phyloP scores from a whole-genome alignment of 257 asterid genomes.

The Solanum bulbocastanum region DNA sequence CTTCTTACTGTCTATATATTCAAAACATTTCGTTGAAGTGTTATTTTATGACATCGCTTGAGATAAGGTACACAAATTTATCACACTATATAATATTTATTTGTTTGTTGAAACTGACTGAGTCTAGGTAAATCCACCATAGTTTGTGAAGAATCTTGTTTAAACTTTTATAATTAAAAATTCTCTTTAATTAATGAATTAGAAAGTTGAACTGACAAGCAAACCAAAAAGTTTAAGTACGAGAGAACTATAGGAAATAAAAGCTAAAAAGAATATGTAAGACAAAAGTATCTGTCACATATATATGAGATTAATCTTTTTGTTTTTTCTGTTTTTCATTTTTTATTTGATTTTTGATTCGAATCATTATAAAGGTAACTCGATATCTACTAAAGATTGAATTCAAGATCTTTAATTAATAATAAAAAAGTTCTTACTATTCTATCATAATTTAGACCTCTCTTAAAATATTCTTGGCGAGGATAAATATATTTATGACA shows the following conservation, averaged over 20 bases:
- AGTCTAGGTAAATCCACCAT: background rate
- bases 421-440: too few species aligned
- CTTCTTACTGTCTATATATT: too few species aligned
- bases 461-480: too few species aligned
- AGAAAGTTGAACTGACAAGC: background rate
- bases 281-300: background rate
- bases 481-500: background rate
- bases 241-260: background rate
- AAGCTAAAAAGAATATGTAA: background rate
- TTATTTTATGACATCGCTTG: background rate
- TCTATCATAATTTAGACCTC: too few species aligned
- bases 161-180: background rate
- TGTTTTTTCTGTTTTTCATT: too few species aligned
- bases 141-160: background rate
- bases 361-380: background rate
- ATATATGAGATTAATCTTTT: background rate
- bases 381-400: background rate
- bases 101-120: background rate
- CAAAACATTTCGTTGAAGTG: too few species aligned
- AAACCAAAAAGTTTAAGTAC: background rate
- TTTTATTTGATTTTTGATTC: background rate
- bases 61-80: background rate
- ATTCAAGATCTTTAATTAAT: too few species aligned
- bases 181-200: background rate
- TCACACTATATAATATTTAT: too few species aligned